Conservation (phyloP, 2,329 filamentous ascomycete genomes). For the Aureobasidium subglaciale region DNA sequence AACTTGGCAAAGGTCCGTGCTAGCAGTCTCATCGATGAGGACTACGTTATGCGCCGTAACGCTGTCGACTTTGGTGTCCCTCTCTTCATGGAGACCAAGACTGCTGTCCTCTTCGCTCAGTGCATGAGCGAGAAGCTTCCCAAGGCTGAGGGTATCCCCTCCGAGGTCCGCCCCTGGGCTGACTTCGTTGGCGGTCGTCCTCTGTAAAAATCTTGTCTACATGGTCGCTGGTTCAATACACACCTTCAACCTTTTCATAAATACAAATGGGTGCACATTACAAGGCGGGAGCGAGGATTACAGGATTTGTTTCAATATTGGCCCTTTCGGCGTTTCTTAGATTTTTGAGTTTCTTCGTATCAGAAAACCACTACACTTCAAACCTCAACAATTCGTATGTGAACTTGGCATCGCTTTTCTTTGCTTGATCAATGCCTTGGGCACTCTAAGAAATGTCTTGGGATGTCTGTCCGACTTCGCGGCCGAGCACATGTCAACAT, state of each 20-base stretch:
- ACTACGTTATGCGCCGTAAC: constrained; percentile 98
- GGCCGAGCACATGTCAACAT: neutral
- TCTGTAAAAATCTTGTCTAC: neutral
- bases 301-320: neutral
- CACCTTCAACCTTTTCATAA: neutral
- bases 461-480: neutral
- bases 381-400: neutral
- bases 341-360: neutral
- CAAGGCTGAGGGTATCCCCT: constrained; percentile 76
- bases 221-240: neutral
- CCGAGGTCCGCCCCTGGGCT: constrained; percentile 89
- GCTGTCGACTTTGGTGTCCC: constrained; percentile 97
- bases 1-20: constrained; percentile 81
- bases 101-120: constrained; percentile 88
- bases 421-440: neutral
- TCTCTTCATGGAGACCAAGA: constrained; percentile 98
- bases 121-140: constrained; percentile 98
- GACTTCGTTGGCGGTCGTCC: constrained; percentile 66
- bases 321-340: neutral
- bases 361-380: neutral
- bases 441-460: too few relatives aligned
- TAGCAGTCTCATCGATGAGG: constrained; percentile 79
- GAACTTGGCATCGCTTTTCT: neutral
- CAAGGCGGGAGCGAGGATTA: neutral
- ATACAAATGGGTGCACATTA: neutral